phyloP scores from a whole-genome alignment of 2,329 filamentous ascomycete genomes.

The Cercospora sp. region DNA sequence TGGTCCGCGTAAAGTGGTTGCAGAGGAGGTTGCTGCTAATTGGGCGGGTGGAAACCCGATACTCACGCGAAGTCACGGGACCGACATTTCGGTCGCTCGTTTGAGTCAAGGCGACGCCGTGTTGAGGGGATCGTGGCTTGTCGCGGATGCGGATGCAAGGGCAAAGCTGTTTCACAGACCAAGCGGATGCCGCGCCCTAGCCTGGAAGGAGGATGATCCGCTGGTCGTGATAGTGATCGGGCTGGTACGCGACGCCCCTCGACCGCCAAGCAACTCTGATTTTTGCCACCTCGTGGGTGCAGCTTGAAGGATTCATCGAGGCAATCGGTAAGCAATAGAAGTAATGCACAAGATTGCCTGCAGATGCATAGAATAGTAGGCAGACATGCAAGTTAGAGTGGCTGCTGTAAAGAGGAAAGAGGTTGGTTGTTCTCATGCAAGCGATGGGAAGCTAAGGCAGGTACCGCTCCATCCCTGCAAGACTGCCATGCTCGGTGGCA shows the following conservation, averaged over 20 bases:
- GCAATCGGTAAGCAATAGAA: not conserved
- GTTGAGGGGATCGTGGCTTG: slow-evolving; percentile 16
- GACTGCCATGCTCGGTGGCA: not conserved
- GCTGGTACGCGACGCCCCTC: slow-evolving; percentile 7
- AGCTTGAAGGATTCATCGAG: not conserved
- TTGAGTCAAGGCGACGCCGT: slow-evolving; percentile 27
- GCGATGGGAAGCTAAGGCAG: slow-evolving; percentile 9
- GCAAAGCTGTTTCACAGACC: slow-evolving; percentile 24
- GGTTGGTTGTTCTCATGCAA: slow-evolving; percentile 4
- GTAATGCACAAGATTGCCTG: not conserved
- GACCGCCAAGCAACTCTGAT: slow-evolving; percentile 17
- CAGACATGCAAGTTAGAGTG: slow-evolving; percentile 4
- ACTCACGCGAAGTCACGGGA: slow-evolving; percentile 25
- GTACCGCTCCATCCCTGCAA: slow-evolving; percentile 4
- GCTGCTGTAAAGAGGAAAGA: not conserved
- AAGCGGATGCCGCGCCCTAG: slow-evolving; percentile 17
- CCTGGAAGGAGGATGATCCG: slow-evolving; percentile 18
- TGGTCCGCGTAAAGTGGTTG: slow-evolving; percentile 25
- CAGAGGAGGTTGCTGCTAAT: slow-evolving; percentile 14
- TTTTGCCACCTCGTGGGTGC: slow-evolving; percentile 17
- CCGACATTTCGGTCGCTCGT: not conserved
- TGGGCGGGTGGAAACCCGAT: slow-evolving; percentile 22
- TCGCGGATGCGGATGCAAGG: slow-evolving; percentile 21
- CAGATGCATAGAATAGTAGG: not conserved
- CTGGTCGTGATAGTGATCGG: slow-evolving; percentile 13